Percentiles rank a stretch among this genome's conserved stretches.
Conservation (phyloP, 257 asterid species). For the Verbascum thapsus region DNA sequence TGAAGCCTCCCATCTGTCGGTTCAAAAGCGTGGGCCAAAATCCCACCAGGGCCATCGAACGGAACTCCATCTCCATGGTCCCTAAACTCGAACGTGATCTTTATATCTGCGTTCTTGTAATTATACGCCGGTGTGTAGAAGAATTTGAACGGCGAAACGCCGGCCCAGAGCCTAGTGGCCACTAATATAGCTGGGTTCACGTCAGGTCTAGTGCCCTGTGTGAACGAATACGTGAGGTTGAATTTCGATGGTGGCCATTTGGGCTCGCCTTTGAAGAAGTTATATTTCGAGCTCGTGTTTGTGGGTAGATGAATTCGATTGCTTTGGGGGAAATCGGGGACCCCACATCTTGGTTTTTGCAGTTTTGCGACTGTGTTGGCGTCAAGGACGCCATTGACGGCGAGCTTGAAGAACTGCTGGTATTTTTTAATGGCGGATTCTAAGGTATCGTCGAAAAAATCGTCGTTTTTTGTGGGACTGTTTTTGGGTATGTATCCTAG, state of each 20-base stretch:
- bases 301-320: no score
- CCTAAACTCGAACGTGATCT: constrained; percentile 2
- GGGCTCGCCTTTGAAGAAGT: no score
- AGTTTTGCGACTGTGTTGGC: constrained; percentile 20
- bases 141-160: constrained; percentile 21
- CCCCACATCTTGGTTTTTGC: constrained; percentile 33
- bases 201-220: background rate
- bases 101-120: constrained; percentile 26
- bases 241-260: constrained; percentile 21
- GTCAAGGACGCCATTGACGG: constrained; percentile 23
- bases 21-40: constrained; percentile 16
- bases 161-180: constrained; percentile 24
- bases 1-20: constrained; percentile 20
- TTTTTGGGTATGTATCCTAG: constrained; percentile 27
- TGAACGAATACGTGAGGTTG: constrained; percentile 33
- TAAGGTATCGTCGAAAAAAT: constrained; percentile 24
- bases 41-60: constrained; percentile 6
- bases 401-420: constrained; percentile 31
- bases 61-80: constrained; percentile 17
- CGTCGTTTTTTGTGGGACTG: background rate
- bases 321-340: no score
- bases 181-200: background rate
- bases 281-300: no score
- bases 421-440: constrained; percentile 32
- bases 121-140: background rate